phyloP scores from a whole-genome alignment of 2,329 filamentous ascomycete genomes.

The Xylariaceae sp. region DNA sequence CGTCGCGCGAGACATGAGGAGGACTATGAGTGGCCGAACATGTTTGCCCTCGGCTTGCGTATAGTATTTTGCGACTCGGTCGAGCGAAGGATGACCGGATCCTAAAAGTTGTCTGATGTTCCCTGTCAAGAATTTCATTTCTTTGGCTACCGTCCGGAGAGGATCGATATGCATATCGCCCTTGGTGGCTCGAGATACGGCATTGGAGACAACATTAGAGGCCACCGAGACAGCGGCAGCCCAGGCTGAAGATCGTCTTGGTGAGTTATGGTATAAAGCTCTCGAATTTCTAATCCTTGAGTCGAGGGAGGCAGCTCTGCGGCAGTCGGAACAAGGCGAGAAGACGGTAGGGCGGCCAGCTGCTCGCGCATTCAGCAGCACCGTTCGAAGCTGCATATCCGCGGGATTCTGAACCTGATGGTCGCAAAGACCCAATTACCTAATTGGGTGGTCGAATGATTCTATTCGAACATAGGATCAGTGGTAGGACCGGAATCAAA shows the following conservation, averaged over 20 bases:
- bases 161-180: slow-evolving; percentile 82
- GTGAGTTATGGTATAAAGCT: slow-evolving; percentile 53
- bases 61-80: slow-evolving; percentile 97
- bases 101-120: slow-evolving; percentile 94
- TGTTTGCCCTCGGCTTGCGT: slow-evolving; percentile 97
- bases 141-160: slow-evolving; percentile 87
- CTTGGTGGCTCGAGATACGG: slow-evolving; percentile 66
- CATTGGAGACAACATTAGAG: slow-evolving; percentile 74
- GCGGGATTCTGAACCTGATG: slow-evolving; percentile 26
- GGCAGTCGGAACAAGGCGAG: slow-evolving; percentile 50
- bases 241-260: slow-evolving; percentile 68
- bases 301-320: slow-evolving; percentile 42
- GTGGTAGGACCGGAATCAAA: not conserved
- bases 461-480: slow-evolving; percentile 30
- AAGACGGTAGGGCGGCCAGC: slow-evolving; percentile 45
- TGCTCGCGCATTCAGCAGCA: slow-evolving; percentile 52
- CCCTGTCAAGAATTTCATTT: slow-evolving; percentile 94
- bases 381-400: slow-evolving; percentile 61
- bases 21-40: slow-evolving; percentile 89
- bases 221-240: slow-evolving; percentile 75
- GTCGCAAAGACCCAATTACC: slow-evolving; percentile 43
- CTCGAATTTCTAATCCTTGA: slow-evolving; percentile 44
- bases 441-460: slow-evolving; percentile 24
- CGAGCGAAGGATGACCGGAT: slow-evolving; percentile 91
- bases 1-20: slow-evolving; percentile 95